Base-by-base conservation (phyloP, 106 monocot species). In the Apostasia ramifera region DNA sequence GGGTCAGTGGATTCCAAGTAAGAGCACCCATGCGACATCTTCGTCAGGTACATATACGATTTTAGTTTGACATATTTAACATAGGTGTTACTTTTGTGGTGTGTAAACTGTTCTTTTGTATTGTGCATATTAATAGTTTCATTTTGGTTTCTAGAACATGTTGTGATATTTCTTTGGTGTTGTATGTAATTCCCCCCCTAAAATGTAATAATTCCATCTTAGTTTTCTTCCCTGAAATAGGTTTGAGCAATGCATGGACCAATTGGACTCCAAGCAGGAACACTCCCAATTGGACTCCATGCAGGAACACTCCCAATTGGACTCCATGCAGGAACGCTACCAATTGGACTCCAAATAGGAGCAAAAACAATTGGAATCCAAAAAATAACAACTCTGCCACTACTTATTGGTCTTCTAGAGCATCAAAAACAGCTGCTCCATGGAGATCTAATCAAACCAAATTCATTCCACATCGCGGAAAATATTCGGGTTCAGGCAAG, bases 341-440 rank as follows among this genome's bases (percentile, higher is more conserved):
- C 10, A 62, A 10, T n/a, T 44, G 12, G 62, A 62, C 10, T 45
- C 44, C n/a, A 2, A 43, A 62, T 44, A 44, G 39, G 40, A 40
- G 40, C 59, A 59, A 59, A 37, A 40, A 8, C 40, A 1, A 6
- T 13, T 40, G 9, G n/a, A 12, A 2, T 44, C 7, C 42, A 44
- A 13, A 2, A 4, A 44, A n/a, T 4, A 45, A 45, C 62, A 2
- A 26, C 26, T 26, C 65, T 26, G 69, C 74, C 14, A 59, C 42
- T 45, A n/a, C 72, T 57, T 13, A 66, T 37, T 82, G 79, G 82
- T 75, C 78, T 15, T 82, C 75, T 53, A 70, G 69, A 50, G 71
- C 57, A 53, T 44, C 78, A 8, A 71, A 75, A 37, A 64, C 79
- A 0, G 26, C 13, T 71, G 69, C 6, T 75, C 82, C 1, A 45